phyloP scores from a whole-genome alignment of 129 eudicot species.

The Flaveria ramosissima region DNA sequence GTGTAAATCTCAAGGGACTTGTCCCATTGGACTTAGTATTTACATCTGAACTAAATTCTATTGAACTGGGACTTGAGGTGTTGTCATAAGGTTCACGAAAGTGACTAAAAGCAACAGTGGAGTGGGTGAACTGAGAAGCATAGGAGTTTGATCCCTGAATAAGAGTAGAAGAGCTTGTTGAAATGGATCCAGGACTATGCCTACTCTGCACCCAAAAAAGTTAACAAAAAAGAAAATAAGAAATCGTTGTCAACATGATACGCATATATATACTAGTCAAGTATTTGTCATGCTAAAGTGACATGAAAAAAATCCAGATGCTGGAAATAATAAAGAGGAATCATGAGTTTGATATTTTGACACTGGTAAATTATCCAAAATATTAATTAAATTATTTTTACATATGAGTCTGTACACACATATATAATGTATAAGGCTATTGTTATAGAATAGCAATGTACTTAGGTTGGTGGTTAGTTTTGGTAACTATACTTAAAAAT shows the following conservation, averaged over 20 bases:
- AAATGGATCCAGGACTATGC: conserved; percentile 46
- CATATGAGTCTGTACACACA: background rate
- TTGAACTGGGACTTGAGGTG: conserved; percentile 65
- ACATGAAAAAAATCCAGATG: background rate
- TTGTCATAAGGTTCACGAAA: conserved; percentile 51
- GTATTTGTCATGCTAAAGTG: background rate
- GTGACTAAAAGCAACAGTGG: conserved; percentile 19
- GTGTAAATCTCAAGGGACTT: conserved; percentile 38
- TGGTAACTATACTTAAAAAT: background rate
- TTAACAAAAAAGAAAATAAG: background rate
- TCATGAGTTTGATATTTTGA: background rate
- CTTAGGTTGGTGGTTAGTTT: background rate
- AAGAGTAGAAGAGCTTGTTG: conserved; percentile 45
- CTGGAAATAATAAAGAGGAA: background rate
- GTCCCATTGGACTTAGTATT: conserved; percentile 44
- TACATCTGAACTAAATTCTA: conserved; percentile 66
- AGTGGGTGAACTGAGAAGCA: too few relatives aligned
- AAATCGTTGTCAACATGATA: background rate
- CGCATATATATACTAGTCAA: background rate
- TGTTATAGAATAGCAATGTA: conserved; percentile 3
- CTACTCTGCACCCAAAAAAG: conserved; percentile 48
- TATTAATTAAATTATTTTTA: background rate
- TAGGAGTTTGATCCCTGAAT: background rate
- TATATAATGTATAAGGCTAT: background rate
- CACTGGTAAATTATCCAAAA: conserved; percentile 9